These are phyloP conservation scores for Extremus antarcticus DNA, from an alignment of 495 filamentous ascomycete species.

Conservation along the genomic window DNA sequence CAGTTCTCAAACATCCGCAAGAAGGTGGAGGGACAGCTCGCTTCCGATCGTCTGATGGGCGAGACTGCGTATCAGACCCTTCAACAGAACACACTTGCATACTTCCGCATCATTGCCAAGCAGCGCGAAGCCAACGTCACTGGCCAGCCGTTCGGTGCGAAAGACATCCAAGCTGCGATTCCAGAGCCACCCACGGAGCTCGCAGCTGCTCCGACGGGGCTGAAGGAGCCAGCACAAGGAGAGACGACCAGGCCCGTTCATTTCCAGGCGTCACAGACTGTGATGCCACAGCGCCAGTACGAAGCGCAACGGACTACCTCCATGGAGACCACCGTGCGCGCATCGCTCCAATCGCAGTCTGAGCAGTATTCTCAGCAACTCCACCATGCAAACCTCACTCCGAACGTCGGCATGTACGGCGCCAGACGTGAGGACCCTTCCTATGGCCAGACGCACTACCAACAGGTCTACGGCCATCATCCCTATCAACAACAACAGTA, in stretches of 20 bases:
- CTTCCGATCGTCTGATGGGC: conserved; percentile 25
- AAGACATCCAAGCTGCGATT: conserved; percentile 14
- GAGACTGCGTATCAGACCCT: conserved; percentile 20
- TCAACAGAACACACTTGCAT: conserved; percentile 24
- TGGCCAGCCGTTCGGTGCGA: conserved; percentile 11
- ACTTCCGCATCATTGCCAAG: conserved; percentile 29
- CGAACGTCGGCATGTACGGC: neutral
- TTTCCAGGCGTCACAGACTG: neutral
- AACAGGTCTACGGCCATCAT: neutral
- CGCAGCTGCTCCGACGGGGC: neutral
- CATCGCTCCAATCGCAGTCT: neutral
- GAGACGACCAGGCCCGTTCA: neutral
- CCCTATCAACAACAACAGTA: no score
- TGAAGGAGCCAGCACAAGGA: neutral
- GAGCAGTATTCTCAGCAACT: neutral
- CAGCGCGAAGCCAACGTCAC: conserved; percentile 22
- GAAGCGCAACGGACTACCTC: neutral
- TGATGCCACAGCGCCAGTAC: neutral
- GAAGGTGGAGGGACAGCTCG: conserved; percentile 29
- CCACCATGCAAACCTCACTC: neutral
- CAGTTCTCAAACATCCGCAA: conserved; percentile 27
- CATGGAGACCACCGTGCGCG: neutral
- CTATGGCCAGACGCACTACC: no score
- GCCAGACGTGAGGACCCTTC: neutral
- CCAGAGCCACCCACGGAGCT: neutral